Base-by-base conservation (phyloP, 371 early-diverging fungal genomes). In the Zopfochytrium polystomum region DNA sequence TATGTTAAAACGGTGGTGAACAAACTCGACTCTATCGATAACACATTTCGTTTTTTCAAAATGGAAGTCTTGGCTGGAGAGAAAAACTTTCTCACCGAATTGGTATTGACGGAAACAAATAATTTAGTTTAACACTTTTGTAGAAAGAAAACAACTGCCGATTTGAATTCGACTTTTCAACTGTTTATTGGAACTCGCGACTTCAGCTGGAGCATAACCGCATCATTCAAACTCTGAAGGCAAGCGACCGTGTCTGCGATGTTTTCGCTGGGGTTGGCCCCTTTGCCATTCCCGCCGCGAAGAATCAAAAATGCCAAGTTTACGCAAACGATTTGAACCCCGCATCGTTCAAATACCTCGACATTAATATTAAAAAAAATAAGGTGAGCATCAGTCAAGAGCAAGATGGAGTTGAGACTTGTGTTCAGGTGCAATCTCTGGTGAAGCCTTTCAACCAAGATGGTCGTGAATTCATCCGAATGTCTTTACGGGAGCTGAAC, bases 111-210 rank as follows among this genome's bases (percentile, higher is more conserved):
- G 3, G 9, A 7, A 33, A 11, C 43, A 42, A n/a, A n/a, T 52
- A 31, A 57, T 58, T 46, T 22, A 18, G 7, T 38, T 35, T 13
- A 33, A 30, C 27, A n/a, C n/a, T n/a, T n/a, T n/a, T n/a, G n/a
- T 75, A 92, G 90, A 83, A 85, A 68, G 99, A 99, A 71, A 89
- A 90, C 67, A 88, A 85, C 4, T 95, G 97, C 71, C 77, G 72
- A 51, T 98, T 98, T 77, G 78, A 82, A 53, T 92, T 99, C 63
- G 97, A 98, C 67, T 98, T 95, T 63, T 91, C 96, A 18, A 87
- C 91, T 63, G 99, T 99, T 3, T 99, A 99, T 74, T 99, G 99
- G 99, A 99, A 99, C 79, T 97, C 98, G 11, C 85, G 99, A 33
- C 85, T 99, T 35, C 96, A 96, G 61, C 82, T 85, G 0, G 99